Evolutionary conservation across 768 basidiomycete species (phyloP), one percentile per base, ranked within the genome.

Genomic region (Leccinum imitatum): DNA sequence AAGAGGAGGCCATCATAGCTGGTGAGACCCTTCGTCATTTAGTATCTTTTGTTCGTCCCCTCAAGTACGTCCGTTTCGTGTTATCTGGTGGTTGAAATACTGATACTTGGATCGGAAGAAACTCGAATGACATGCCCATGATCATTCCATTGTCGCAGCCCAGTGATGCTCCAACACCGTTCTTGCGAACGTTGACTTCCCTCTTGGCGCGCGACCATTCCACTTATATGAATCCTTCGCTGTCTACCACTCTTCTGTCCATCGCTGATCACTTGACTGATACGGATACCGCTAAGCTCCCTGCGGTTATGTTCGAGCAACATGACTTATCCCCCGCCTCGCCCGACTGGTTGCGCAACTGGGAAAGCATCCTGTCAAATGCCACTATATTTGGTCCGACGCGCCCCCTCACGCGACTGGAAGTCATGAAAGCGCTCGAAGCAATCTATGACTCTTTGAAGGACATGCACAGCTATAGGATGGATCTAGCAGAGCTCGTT

Each of bases 201-300:
- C 77, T 91, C 11, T 79, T 93, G 19, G 80, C 85, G 6, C 81
- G 85, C 44, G 87, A 89, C 57, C 83, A 86, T 66, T 75, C 80
- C 2, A 79, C 80, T 4, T 79, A 82, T 19, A 76, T 89, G 60
- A 81, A 79, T 50, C 87, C 88, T 8, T 79, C 82, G 11, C 77
- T 92, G 6, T 85, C 87, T 3, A 77, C 78, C 21, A 86, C 84
- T 31, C 80, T 91, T 21, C 78, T 91, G 51, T 80, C 80, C 44
- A 80, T 91, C 55, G 81, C 87, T 23, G 81, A 84, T n/a, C 84
- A 91, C 67, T 77, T 93, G 25, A 80, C 85, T 3, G 91, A 93
- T 63, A 67, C 70, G 15, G 87, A 91, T 68, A 87, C 88, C 0
- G 82, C 84, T 0, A 80, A 80, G 54, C 77, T 91, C 3, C 83